Conservation (phyloP, 345 rosid species). For the Streptanthus diversifolius region DNA sequence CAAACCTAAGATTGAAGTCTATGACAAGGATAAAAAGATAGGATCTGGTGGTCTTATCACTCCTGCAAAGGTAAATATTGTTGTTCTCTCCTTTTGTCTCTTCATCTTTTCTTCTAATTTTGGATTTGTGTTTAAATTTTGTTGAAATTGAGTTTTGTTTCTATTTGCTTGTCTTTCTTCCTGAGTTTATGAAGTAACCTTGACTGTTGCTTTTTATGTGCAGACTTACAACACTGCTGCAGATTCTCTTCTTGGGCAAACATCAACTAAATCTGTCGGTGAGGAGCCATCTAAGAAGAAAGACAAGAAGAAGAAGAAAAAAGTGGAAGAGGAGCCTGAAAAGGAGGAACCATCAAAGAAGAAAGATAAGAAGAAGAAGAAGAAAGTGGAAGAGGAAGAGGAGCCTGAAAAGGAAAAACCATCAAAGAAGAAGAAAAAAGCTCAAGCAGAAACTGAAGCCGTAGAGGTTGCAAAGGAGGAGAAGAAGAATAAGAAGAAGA, state of each 20-base stretch:
- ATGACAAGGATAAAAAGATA: conserved; percentile 76
- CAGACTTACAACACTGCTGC: conserved; percentile 80
- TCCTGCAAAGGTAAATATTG: conserved; percentile 62
- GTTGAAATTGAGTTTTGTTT: neutral
- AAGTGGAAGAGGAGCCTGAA: conserved; percentile 36
- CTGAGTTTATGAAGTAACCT: neutral
- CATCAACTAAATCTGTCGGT: conserved; percentile 16
- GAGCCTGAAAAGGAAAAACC: conserved; percentile 41
- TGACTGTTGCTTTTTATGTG: neutral
- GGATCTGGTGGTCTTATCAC: conserved; percentile 66
- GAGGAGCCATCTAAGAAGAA: conserved; percentile 35
- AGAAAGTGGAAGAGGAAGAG: conserved; percentile 34
- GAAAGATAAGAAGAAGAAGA: conserved; percentile 53
- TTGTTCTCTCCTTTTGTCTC: neutral
- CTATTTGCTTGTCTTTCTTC: neutral
- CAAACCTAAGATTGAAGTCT: conserved; percentile 83
- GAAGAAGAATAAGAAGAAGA: conserved; percentile 47
- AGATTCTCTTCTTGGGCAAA: conserved; percentile 60
- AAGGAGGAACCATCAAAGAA: conserved; percentile 30
- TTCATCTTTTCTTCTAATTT: neutral
- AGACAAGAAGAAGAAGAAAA: conserved; percentile 55
- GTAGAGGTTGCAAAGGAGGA: conserved; percentile 20
- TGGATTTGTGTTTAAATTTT: neutral
- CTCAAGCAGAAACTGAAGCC: conserved; percentile 21
- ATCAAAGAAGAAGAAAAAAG: conserved; percentile 55